phyloP scores from a whole-genome alignment of 2,329 filamentous ascomycete species.

The Elsinoe necatrix region DNA sequence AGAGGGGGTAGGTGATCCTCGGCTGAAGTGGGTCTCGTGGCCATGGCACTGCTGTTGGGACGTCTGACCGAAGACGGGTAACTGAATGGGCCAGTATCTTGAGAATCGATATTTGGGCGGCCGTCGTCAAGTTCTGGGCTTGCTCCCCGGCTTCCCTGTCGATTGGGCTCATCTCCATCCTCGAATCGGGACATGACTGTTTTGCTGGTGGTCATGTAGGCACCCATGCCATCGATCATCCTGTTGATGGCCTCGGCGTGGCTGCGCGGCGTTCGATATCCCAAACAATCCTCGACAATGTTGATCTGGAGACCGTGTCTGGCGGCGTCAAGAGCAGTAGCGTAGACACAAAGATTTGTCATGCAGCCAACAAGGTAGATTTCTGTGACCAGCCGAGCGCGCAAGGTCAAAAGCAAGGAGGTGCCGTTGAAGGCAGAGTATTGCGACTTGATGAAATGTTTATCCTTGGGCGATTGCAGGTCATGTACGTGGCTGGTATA shows the following conservation, averaged over 20 bases:
- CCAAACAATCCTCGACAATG: slow-evolving; percentile 79
- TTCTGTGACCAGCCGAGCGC: slow-evolving; percentile 81
- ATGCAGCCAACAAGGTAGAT: slow-evolving; percentile 82
- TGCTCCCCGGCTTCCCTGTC: background rate
- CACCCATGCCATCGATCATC: slow-evolving; percentile 67
- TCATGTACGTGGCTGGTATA: slow-evolving; percentile 40
- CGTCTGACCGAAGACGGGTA: background rate
- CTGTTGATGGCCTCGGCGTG: slow-evolving; percentile 63
- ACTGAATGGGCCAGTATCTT: background rate
- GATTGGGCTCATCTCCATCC: slow-evolving; percentile 14
- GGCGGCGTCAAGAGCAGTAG: slow-evolving; percentile 83
- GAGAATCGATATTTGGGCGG: background rate
- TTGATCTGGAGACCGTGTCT: slow-evolving; percentile 81
- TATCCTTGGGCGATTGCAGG: slow-evolving; percentile 42
- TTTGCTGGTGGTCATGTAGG: slow-evolving; percentile 52
- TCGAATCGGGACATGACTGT: slow-evolving; percentile 37
- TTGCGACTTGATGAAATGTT: slow-evolving; percentile 58
- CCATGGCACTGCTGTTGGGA: slow-evolving; percentile 2
- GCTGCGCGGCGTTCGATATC: slow-evolving; percentile 61
- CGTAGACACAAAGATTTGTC: slow-evolving; percentile 81
- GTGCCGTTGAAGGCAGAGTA: slow-evolving; percentile 83
- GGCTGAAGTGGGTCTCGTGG: background rate
- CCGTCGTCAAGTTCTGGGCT: slow-evolving; percentile 5
- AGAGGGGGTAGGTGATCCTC: background rate
- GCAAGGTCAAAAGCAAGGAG: slow-evolving; percentile 63